A percentile compares a stretch with the other conserved stretches of the same genome.
Evolutionary conservation across 345 rosid species (phyloP).

Genomic region (Carallia brachiata): DNA sequence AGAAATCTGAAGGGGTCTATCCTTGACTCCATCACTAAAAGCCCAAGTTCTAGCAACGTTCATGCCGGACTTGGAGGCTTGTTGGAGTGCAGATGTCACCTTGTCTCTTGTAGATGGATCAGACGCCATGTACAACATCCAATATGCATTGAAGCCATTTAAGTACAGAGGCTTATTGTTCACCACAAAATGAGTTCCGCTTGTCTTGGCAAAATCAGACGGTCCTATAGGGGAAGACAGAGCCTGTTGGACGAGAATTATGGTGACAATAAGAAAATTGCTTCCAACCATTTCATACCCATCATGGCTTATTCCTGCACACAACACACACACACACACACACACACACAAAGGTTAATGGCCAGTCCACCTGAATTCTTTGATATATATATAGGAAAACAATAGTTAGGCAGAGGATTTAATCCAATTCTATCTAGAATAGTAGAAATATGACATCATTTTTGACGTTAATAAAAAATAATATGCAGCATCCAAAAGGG

Average conservation of each 20-base stretch:
- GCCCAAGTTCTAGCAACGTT: slow-evolving; percentile 82
- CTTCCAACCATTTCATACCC: slow-evolving; percentile 30
- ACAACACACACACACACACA: no score
- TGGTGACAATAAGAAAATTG: background rate
- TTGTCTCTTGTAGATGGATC: slow-evolving; percentile 52
- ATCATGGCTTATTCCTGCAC: background rate
- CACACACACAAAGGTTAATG: no score
- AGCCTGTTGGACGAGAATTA: background rate
- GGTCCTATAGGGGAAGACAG: no score
- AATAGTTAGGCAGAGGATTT: no score
- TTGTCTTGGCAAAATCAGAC: slow-evolving; percentile 31
- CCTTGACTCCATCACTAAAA: slow-evolving; percentile 55
- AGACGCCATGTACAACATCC: slow-evolving; percentile 66
- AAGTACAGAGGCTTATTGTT: slow-evolving; percentile 44
- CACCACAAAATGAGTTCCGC: slow-evolving; percentile 44
- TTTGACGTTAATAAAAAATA: no score
- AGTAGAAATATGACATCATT: no score
- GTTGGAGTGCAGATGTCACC: slow-evolving; percentile 45
- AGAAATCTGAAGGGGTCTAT: slow-evolving; percentile 57
- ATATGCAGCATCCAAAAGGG: no score
- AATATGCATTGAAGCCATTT: slow-evolving; percentile 85
- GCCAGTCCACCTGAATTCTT: no score
- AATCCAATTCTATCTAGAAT: no score
- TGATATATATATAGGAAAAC: no score
- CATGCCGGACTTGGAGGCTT: slow-evolving; percentile 60